phyloP scores from a whole-genome alignment of 192 early-diverging fungal genomes.

The Coemansia umbellata region DNA sequence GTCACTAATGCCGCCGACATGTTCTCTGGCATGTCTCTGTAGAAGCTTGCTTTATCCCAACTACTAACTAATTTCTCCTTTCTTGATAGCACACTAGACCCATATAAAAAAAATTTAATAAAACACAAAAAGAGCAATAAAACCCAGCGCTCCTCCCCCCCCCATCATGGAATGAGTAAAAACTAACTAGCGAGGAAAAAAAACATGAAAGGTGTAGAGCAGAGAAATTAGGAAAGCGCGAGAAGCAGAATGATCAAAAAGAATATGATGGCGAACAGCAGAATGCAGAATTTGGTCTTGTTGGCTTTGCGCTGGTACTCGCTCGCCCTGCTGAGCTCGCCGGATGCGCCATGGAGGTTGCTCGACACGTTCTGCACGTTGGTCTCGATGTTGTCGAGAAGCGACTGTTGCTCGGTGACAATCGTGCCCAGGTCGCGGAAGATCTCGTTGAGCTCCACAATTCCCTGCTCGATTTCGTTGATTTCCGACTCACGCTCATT shows the following conservation, averaged over 20 bases:
- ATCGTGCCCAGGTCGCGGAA: conserved; percentile 94
- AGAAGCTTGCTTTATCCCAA: neutral
- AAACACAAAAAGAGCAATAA: neutral
- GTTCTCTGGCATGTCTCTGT: conserved; percentile 33
- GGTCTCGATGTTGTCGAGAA: conserved; percentile 91
- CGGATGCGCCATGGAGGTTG: conserved; percentile 75
- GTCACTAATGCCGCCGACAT: conserved; percentile 43
- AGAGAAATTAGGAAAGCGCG: conserved; percentile 25
- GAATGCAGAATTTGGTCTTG: conserved; percentile 79
- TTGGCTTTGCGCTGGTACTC: conserved; percentile 73
- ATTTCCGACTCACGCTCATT: conserved; percentile 92
- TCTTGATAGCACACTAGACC: too few species aligned
- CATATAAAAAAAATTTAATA: neutral
- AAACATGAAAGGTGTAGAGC: too few species aligned
- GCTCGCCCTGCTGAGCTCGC: conserved; percentile 76
- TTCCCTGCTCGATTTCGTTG: conserved; percentile 86
- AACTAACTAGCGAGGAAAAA: too few species aligned
- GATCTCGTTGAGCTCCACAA: conserved; percentile 93
- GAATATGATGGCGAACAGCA: conserved; percentile 73
- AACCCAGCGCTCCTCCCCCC: too few species aligned
- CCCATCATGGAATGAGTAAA: too few species aligned
- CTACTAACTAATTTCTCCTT: neutral
- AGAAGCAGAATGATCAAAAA: conserved; percentile 60
- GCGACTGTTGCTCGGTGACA: conserved; percentile 94
- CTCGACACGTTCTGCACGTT: conserved; percentile 83